Percentiles rank a stretch among this genome's conserved stretches.
Conservation (phyloP, 2,329 filamentous ascomycete genomes). For the Verticillium klebahnii region DNA sequence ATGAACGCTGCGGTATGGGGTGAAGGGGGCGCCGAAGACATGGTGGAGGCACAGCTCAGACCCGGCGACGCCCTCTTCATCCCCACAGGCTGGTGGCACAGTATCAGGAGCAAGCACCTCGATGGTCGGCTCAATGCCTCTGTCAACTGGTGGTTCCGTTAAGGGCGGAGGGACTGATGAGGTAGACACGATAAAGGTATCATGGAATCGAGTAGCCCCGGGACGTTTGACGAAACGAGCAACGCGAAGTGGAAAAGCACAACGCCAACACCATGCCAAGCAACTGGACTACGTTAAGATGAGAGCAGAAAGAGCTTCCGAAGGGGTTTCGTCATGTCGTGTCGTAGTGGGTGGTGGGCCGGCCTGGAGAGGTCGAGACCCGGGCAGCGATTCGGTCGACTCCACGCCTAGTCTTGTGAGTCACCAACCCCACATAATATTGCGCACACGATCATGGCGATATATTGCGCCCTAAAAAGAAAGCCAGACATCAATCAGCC, state of each 20-base stretch:
- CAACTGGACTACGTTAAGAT: too few relatives aligned
- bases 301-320: background rate
- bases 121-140: conserved; percentile 34
- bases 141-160: conserved; percentile 43
- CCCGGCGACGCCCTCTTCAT: conserved; percentile 73
- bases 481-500: background rate
- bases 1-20: conserved; percentile 71
- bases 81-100: conserved; percentile 52
- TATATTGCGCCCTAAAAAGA: background rate
- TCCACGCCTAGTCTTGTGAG: background rate
- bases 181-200: background rate
- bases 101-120: conserved; percentile 31
- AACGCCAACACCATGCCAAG: background rate
- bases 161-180: conserved; percentile 2
- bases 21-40: conserved; percentile 22
- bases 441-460: background rate
- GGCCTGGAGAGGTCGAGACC: background rate
- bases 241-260: background rate
- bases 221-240: background rate
- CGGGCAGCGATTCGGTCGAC: background rate
- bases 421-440: background rate
- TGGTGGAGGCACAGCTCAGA: conserved; percentile 51
- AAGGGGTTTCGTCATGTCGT: background rate
- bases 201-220: background rate
- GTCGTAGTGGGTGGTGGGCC: background rate